Base-by-base conservation (phyloP, 164 flowering plant genomes). In the Tetracentron sinense region DNA sequence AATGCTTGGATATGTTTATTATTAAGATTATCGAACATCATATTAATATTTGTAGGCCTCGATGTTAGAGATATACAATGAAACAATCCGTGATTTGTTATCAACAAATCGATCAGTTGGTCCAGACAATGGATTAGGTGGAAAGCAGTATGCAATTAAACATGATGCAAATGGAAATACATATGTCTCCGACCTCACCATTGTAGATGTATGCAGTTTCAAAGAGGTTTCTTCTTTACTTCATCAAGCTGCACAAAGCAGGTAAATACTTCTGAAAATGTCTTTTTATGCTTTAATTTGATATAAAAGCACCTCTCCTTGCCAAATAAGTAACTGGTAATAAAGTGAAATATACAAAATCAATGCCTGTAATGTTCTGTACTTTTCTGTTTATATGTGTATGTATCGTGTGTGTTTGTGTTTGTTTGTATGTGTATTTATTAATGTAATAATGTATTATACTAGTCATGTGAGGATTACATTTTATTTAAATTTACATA, bases 91-190 rank as follows among this genome's bases (percentile, higher is more conserved):
- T 42, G 17, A 42, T 15, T 14, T 42, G 16, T 14, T 42, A 42
- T 14, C 16, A 42, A 42, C 47, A 42, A 42, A 42, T 15, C 38
- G 8, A 33, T 33, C 4, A 33, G 38, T 4, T 33, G 38, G 55
- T 58, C 57, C 64, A 11, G 92, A 81, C 21, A 86, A 76, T 72
- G 62, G 78, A 31, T 30, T 28, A 19, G 14, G 65, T 49, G 88
- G 79, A 42, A 92, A 88, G 69, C 96, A 86, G 42, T 87, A 85
- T 72, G 56, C 84, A 3, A 92, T 95, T 57, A 95, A 92, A 73
- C 96, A 92, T 59, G 99, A 95, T 63, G 84, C 85, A 25, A 88
- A 75, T 77, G 97, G 97, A 33, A 86, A 88, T 67, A 88, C 97
- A 4, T 80, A 74, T 66, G 97, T 95, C 11, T 83, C 97, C 31